phyloP scores from a whole-genome alignment of 2,329 filamentous ascomycete genomes.

The Colletotrichum cuscutae region DNA sequence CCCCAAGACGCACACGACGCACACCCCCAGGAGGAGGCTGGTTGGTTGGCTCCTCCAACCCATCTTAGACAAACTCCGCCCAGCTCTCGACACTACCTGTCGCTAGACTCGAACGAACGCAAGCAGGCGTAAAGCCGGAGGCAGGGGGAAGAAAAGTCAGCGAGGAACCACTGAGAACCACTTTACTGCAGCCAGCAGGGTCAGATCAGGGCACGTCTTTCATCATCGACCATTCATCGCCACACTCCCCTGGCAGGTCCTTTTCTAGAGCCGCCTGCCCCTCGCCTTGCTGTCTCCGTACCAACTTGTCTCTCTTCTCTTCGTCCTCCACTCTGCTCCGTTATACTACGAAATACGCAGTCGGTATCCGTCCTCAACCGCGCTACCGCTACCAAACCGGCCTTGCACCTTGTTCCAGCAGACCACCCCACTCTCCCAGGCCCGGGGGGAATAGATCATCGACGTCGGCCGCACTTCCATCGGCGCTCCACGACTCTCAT shows the following conservation, averaged over 20 bases:
- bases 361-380: constrained; percentile 10
- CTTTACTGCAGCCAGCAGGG: constrained; percentile 33
- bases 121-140: constrained; percentile 34
- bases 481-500: constrained; percentile 28
- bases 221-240: constrained; percentile 37
- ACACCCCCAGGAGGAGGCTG: constrained; percentile 21
- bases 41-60: constrained; percentile 17
- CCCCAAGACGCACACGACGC: constrained; percentile 17
- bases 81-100: constrained; percentile 28
- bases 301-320: constrained; percentile 34
- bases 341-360: background rate
- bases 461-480: constrained; percentile 34
- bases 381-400: constrained; percentile 28
- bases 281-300: constrained; percentile 16
- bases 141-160: constrained; percentile 32
- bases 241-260: constrained; percentile 34
- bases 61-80: constrained; percentile 24
- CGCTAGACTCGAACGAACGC: constrained; percentile 33
- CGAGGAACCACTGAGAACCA: constrained; percentile 33
- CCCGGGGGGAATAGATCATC: constrained; percentile 32
- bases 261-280: constrained; percentile 35
- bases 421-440: constrained; percentile 25
- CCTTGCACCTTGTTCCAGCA: constrained; percentile 29
- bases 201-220: constrained; percentile 35
- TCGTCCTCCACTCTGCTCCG: constrained; percentile 25